Conservation (phyloP, 2,329 filamentous ascomycete species). For the Blastomyces parvus region DNA sequence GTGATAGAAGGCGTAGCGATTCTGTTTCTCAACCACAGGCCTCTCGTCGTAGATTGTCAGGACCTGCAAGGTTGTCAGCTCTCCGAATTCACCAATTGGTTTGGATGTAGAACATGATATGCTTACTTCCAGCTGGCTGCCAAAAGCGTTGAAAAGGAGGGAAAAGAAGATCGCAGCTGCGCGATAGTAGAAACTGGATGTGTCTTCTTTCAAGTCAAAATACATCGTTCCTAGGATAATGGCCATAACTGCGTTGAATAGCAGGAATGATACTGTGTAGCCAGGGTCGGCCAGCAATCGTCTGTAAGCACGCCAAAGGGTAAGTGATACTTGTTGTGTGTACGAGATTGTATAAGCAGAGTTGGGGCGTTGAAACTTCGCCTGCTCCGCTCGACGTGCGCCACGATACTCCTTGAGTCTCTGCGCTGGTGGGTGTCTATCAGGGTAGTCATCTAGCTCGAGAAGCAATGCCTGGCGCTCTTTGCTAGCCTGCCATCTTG, state of each 20-base stretch:
- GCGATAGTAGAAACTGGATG: conserved; percentile 51
- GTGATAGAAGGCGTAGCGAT: conserved; percentile 80
- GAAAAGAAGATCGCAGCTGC: conserved; percentile 78
- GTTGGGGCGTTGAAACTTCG: conserved; percentile 46
- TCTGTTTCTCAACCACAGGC: conserved; percentile 83
- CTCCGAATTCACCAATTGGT: no score
- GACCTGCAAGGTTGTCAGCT: no score
- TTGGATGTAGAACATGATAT: conserved; percentile 42
- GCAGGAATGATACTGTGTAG: conserved; percentile 41
- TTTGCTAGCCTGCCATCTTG: conserved; percentile 45
- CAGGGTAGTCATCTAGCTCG: conserved; percentile 37
- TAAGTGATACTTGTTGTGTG: conserved; percentile 63
- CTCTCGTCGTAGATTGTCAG: conserved; percentile 59
- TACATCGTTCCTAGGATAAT: conserved; percentile 52
- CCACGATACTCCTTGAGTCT: no score
- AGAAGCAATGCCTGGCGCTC: conserved; percentile 35
- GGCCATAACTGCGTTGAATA: conserved; percentile 60
- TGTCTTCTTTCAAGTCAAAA: conserved; percentile 10
- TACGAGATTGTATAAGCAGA: conserved; percentile 79
- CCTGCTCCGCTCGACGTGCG: conserved; percentile 36
- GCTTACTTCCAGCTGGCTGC: conserved; percentile 66
- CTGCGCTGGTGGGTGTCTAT: conserved; percentile 27
- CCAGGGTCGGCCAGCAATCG: conserved; percentile 1
- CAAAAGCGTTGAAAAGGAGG: conserved; percentile 74
- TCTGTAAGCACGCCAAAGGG: conserved; percentile 26